Conservation (phyloP, 306 rosid genomes). For the Lathyrus oleraceus region DNA sequence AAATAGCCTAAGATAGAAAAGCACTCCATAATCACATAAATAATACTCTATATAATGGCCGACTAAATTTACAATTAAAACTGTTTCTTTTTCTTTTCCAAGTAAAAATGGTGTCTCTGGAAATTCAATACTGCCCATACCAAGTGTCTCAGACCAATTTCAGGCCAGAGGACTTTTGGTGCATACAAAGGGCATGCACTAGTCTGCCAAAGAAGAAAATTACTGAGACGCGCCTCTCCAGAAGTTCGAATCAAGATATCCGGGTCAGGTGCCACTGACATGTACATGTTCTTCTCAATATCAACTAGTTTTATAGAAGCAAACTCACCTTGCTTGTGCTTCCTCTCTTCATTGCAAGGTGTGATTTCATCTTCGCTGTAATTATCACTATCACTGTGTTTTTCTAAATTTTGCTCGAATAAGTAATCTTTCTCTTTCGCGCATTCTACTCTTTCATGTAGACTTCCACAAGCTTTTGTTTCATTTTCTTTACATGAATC, state of each 20-base stretch:
- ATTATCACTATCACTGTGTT: background rate
- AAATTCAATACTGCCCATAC: constrained; percentile 65
- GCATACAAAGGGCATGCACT: constrained; percentile 60
- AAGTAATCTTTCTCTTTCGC: constrained; percentile 25
- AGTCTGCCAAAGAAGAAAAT: constrained; percentile 85
- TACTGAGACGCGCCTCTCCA: constrained; percentile 72
- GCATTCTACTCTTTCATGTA: constrained; percentile 12
- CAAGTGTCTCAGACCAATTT: constrained; percentile 66
- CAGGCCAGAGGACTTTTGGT: constrained; percentile 79
- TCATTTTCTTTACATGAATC: constrained; percentile 33
- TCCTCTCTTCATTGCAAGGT: constrained; percentile 36
- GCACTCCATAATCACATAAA: background rate
- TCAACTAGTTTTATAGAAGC: constrained; percentile 56
- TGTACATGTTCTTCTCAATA: constrained; percentile 66
- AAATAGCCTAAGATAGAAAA: background rate
- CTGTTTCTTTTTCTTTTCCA: constrained; percentile 46
- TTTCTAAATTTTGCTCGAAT: constrained; percentile 16
- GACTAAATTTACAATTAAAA: constrained; percentile 11
- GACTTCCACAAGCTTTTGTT: background rate
- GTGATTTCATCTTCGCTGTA: constrained; percentile 31
- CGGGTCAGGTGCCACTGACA: constrained; percentile 79
- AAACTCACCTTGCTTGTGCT: constrained; percentile 28
- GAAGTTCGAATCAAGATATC: constrained; percentile 67
- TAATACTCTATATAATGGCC: background rate
- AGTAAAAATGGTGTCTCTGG: constrained; percentile 51